Base-by-base conservation (phyloP, 1,284 basidiomycete genomes). In the Cutaneotrichosporon mucoides region DNA sequence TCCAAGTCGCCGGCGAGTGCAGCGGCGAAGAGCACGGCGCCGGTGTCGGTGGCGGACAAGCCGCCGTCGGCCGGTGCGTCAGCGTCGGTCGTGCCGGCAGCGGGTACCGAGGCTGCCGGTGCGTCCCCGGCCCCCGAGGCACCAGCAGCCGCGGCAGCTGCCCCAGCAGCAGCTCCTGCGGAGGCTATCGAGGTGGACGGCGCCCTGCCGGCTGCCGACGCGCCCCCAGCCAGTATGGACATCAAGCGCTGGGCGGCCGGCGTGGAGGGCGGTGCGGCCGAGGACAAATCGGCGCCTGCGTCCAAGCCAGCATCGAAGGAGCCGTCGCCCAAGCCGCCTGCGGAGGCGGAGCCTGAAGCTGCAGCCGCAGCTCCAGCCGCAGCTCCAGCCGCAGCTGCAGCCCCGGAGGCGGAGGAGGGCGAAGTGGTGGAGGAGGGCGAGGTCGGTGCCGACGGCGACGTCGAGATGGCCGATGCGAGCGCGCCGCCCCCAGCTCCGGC, bases 241-340 rank as follows among this genome's bases (percentile, higher is more conserved):
- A 64, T 64, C 40, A 60, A 64, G 62, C 46, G 41, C 24, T 64
- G 62, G 62, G 62, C 62, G 2, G 62, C 59, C 1, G 53, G 57
- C 8, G 59, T 64, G 13, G 55, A 50, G 35, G 37, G 50, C 38
- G 55, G 53, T 38, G 46, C 41, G 13, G 54, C 36, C n/a, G 52
- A 42, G 7, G 56, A 45, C n/a, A 24, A 24, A 3, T 24, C 24
- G 3, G 24, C 24, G 24, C 24, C 24, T 2, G 24, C 24, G 24
- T 24, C 24, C 24, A 24, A 24, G 24, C 24, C 24, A 24, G 24
- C 24, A 24, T 24, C 24, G 24, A 24, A 24, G 24, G 24, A 24
- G 24, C 2, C 24, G 24, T 24, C 24, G 24, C 24, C 24, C 2
- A 24, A 24, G 24, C 24, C n/a, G n/a, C n/a, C n/a, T n/a, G n/a